Evolutionary conservation across 306 rosid genomes (phyloP), one percentile per base, ranked within the genome.

Genomic region (Astragalus membranaceus): DNA sequence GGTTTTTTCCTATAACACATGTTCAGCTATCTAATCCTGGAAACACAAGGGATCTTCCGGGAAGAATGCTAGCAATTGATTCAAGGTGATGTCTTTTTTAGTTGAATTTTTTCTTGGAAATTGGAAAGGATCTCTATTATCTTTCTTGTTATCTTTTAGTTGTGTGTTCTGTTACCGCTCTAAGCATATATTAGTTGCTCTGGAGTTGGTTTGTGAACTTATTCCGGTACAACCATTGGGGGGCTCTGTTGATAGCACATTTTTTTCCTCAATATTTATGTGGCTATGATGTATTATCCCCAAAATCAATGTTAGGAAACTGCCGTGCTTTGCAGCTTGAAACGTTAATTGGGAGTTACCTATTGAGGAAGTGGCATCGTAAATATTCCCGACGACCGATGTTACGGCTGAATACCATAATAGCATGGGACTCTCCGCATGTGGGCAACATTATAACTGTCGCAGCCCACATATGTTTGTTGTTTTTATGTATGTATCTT

Each of bases 11-110:
- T 2, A 64, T 87, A 58, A 80, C 90, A 13, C 96, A 90, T 65
- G 83, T 93, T 76, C 87, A 87, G 58, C 87, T 90, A 67, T 90
- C 96, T 64, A 79, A 68, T 80, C 92, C 98, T 76, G 98, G 98
- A 81, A 88, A 88, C 66, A 39, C 76, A 15, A 82, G 86, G 77
- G 75, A 81, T 84, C 87, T 85, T 76, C 92, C 87, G 33, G 98
- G 96, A 79, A 85, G 98, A 86, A 76, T 85, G 96, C 73, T 93
- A 47, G 84, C 88, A 13, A 76, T 91, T 82, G 94, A 93, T 84
- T 79, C 96, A 58, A 88, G 89, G 98, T 88, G 77, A 72, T 69
- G 69, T 55, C 15, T 64, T 70, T 69, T 77, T 54, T 72, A 42
- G 57, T 59, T 44, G 14, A 32, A 64, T 7, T 15, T 35, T 44